Conservation (phyloP, 169 alveolate genomes). For the Cryptosporidium tyzzeri region DNA sequence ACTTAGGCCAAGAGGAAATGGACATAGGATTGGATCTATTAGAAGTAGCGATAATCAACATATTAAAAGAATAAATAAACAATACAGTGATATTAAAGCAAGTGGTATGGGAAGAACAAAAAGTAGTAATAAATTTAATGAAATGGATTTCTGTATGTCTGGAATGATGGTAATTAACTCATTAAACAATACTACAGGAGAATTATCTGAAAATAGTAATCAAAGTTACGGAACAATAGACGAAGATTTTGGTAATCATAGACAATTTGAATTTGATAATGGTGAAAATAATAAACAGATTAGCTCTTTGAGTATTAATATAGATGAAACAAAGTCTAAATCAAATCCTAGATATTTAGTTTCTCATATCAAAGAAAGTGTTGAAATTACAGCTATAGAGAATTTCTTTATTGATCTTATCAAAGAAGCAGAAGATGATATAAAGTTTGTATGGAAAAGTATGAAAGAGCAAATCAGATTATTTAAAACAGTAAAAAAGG, state of each 20-base stretch:
- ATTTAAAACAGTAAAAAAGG: neutral
- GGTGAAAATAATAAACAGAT: neutral
- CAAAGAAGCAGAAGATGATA: slow-evolving; percentile 63
- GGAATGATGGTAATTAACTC: neutral
- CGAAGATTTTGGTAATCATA: neutral
- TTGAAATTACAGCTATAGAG: slow-evolving; percentile 37
- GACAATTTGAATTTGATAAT: neutral
- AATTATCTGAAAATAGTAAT: neutral
- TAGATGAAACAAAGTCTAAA: neutral
- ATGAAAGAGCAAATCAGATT: slow-evolving; percentile 36
- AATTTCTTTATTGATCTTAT: slow-evolving; percentile 50
- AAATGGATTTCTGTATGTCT: slow-evolving; percentile 36
- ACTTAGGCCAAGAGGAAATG: neutral
- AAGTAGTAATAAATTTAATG: neutral
- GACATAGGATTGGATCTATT: neutral
- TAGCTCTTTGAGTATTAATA: neutral
- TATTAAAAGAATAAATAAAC: neutral
- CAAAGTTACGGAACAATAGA: neutral
- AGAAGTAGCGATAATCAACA: neutral
- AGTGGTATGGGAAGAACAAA: neutral
- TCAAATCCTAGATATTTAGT: slow-evolving; percentile 44
- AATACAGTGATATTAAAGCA: neutral
- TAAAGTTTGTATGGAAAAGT: slow-evolving; percentile 46
- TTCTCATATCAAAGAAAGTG: slow-evolving; percentile 23
- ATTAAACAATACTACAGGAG: neutral